A percentile compares a stretch with the other conserved stretches of the same genome.
Conservation (phyloP, 1,139 yeast species). For the Meyerozyma smithsonii region DNA sequence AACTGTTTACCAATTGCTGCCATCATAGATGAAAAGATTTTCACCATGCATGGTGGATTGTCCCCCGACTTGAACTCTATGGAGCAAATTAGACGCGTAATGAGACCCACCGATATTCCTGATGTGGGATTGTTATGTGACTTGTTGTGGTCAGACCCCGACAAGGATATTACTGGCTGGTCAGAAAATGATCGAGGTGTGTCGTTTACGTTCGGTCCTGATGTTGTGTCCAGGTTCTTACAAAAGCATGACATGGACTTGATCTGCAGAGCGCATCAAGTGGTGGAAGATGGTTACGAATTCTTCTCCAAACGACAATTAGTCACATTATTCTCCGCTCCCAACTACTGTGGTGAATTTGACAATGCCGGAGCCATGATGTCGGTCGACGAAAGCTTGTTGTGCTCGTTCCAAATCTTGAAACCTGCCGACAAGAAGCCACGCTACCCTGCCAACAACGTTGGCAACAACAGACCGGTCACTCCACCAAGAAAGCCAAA, state of each 20-base stretch:
- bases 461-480: slow-evolving; percentile 50
- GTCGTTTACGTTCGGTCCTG: slow-evolving; percentile 96
- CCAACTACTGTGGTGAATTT: slow-evolving; percentile 97
- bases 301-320: slow-evolving; percentile 93
- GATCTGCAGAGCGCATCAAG: slow-evolving; percentile 97
- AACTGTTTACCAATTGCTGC: slow-evolving; percentile 98
- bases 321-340: slow-evolving; percentile 93
- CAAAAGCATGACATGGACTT: slow-evolving; percentile 97
- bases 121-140: slow-evolving; percentile 95
- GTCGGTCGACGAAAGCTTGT: slow-evolving; percentile 93
- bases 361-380: slow-evolving; percentile 99
- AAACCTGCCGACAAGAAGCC: slow-evolving; percentile 96
- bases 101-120: slow-evolving; percentile 98
- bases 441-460: slow-evolving; percentile 53
- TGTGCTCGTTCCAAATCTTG: slow-evolving; percentile 95
- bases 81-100: slow-evolving; percentile 97
- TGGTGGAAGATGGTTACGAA: slow-evolving; percentile 98
- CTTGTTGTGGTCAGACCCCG: slow-evolving; percentile 97
- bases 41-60: slow-evolving; percentile 98
- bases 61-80: slow-evolving; percentile 94
- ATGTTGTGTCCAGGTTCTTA: slow-evolving; percentile 87
- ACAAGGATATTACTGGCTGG: slow-evolving; percentile 97
- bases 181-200: slow-evolving; percentile 98
- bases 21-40: slow-evolving; percentile 93
- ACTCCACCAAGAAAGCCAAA: slow-evolving; percentile 73